Conservation (phyloP, 331 rosid genomes). For the Rosa hybrid region DNA sequence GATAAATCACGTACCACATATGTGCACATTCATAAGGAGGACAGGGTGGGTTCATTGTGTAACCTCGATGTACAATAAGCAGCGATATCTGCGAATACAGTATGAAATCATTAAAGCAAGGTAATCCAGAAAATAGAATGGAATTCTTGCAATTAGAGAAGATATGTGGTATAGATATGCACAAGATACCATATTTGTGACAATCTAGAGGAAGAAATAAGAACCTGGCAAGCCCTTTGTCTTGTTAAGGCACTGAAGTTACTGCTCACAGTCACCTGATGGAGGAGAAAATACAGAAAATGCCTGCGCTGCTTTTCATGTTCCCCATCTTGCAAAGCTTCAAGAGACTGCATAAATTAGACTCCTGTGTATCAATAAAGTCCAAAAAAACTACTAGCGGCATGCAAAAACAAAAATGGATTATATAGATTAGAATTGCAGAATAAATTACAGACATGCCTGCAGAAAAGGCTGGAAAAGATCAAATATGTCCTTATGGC, state of each 20-base stretch:
- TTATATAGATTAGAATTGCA: slow-evolving; percentile 15
- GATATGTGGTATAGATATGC: not conserved
- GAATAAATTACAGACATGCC: slow-evolving; percentile 56
- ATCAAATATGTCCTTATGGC: slow-evolving; percentile 92
- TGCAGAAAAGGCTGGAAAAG: slow-evolving; percentile 91
- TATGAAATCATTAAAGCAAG: slow-evolving; percentile 33
- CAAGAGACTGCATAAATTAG: slow-evolving; percentile 76
- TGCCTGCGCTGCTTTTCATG: slow-evolving; percentile 93
- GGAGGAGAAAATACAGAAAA: slow-evolving; percentile 94
- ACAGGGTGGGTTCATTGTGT: slow-evolving; percentile 89
- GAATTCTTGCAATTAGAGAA: slow-evolving; percentile 6
- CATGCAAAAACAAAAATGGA: not conserved
- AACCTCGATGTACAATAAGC: slow-evolving; percentile 80
- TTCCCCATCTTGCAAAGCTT: slow-evolving; percentile 97
- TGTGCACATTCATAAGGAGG: slow-evolving; percentile 97
- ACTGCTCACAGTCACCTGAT: slow-evolving; percentile 94
- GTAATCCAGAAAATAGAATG: slow-evolving; percentile 22
- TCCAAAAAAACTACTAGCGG: slow-evolving; percentile 9
- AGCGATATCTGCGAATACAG: slow-evolving; percentile 85
- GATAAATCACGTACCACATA: slow-evolving; percentile 64
- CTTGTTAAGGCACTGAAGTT: slow-evolving; percentile 86
- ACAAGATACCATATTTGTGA: slow-evolving; percentile 1
- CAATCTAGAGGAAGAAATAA: slow-evolving; percentile 35
- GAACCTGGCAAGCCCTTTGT: slow-evolving; percentile 89
- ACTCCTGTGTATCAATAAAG: slow-evolving; percentile 29